These are phyloP conservation scores for Baorangia bicolor DNA, from an alignment of 768 basidiomycete genomes.

Conservation along the genomic window DNA sequence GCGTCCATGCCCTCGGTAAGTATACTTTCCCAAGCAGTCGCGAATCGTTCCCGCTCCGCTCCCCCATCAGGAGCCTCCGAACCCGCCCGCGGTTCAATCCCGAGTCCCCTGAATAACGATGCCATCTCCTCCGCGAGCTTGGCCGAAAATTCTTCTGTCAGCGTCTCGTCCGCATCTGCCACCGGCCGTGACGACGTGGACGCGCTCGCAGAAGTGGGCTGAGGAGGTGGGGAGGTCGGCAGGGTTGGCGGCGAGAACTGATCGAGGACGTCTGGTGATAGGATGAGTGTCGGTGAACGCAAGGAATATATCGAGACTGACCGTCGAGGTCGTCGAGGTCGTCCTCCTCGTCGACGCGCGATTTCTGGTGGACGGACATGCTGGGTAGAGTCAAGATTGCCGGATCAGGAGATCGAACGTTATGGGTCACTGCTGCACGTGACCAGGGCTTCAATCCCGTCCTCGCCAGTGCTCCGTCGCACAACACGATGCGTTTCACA, in stretches of 20 bases:
- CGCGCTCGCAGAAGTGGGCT: constrained; percentile 15
- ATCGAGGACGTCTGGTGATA: constrained; percentile 46
- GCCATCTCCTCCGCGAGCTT: constrained; percentile 48
- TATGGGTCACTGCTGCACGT: too few species aligned
- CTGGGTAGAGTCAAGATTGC: too few species aligned
- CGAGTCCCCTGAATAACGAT: constrained; percentile 33
- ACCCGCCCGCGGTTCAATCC: constrained; percentile 11
- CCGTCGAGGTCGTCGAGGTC: constrained; percentile 45
- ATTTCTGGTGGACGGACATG: constrained; percentile 15
- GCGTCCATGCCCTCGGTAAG: constrained; percentile 59
- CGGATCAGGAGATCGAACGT: too few species aligned
- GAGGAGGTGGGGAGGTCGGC: constrained; percentile 10
- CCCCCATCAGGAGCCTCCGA: constrained; percentile 8
- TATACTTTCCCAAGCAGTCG: constrained; percentile 72
- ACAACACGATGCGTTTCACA: too few species aligned
- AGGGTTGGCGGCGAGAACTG: constrained; percentile 36
- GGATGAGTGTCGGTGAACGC: constrained; percentile 9
- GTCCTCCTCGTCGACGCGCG: constrained; percentile 36
- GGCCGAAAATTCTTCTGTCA: constrained; percentile 35
- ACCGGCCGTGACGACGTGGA: constrained; percentile 18
- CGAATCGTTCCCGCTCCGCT: constrained; percentile 40
- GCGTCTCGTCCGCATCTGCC: constrained; percentile 1
- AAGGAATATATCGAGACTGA: constrained; percentile 14
- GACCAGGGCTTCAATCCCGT: too few species aligned
- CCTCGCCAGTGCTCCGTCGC: too few species aligned